Percentiles rank a stretch among this genome's conserved stretches.
These are phyloP conservation scores for Protea cynaroides DNA, from an alignment of 164 flowering plant genomes.

Conservation along the genomic window DNA sequence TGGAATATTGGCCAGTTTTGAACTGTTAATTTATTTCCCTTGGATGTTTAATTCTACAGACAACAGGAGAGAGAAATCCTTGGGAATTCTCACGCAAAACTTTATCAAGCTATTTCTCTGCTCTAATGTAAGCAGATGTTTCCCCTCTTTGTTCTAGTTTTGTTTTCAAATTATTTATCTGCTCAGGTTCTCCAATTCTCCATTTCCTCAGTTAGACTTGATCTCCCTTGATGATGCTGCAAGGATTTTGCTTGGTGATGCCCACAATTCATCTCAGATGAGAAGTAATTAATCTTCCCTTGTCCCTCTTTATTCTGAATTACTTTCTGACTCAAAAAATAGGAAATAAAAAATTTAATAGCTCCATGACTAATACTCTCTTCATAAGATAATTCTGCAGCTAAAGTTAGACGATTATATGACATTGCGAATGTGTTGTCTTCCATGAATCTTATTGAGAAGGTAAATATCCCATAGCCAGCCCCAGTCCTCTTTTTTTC, in stretches of 20 bases:
- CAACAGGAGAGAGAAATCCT: constrained; percentile 78
- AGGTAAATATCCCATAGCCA: constrained; percentile 41
- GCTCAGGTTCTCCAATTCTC: too few species aligned
- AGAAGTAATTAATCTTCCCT: constrained; percentile 50
- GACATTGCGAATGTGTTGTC: constrained; percentile 96
- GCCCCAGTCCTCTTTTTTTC: too few species aligned
- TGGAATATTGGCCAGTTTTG: constrained; percentile 1
- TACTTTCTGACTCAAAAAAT: background rate
- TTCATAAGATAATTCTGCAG: constrained; percentile 42
- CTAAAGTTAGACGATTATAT: constrained; percentile 84
- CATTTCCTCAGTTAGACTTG: constrained; percentile 38
- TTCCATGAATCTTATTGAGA: constrained; percentile 87
- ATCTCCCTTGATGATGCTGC: constrained; percentile 90
- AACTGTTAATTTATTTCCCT: background rate
- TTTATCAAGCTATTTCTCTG: constrained; percentile 91
- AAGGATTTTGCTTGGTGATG: constrained; percentile 67
- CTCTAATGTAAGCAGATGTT: constrained; percentile 45
- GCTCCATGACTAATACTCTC: constrained; percentile 16
- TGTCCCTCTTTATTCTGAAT: background rate
- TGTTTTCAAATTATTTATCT: background rate
- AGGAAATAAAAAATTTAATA: too few species aligned
- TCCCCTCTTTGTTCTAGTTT: background rate
- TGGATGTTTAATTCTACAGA: constrained; percentile 36
- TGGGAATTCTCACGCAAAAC: constrained; percentile 85
- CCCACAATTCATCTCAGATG: constrained; percentile 42